A percentile compares a stretch with the other conserved stretches of the same genome.
Evolutionary conservation across 352 stramenopile species (phyloP).

Genomic region (Phytophthora cactorum): DNA sequence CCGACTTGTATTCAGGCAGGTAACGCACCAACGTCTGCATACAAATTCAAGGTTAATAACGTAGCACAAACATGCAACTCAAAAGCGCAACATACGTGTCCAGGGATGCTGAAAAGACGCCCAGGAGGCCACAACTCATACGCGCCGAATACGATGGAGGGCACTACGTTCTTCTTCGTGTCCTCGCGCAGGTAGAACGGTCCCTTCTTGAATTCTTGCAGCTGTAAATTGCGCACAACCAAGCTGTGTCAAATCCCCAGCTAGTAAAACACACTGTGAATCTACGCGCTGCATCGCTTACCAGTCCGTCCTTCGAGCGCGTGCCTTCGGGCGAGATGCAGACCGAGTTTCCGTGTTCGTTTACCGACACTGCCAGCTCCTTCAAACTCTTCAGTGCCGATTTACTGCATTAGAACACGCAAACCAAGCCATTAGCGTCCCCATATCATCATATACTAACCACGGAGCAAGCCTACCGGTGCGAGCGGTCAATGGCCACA

Average conservation of each 20-base stretch:
- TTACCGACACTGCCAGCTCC: constrained; percentile 69
- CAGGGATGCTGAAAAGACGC: constrained; percentile 73
- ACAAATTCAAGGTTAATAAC: constrained; percentile 7
- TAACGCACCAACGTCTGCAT: constrained; percentile 74
- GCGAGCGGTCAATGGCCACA: constrained; percentile 80
- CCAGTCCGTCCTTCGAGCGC: constrained; percentile 80
- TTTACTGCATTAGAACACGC: constrained; percentile 34
- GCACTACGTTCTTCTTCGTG: constrained; percentile 84
- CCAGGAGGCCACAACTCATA: constrained; percentile 85
- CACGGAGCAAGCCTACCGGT: constrained; percentile 44
- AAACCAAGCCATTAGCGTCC: constrained; percentile 11
- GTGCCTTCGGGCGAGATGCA: constrained; percentile 87
- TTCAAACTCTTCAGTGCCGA: constrained; percentile 73
- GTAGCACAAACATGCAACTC: constrained; percentile 37
- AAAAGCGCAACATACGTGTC: constrained; percentile 49
- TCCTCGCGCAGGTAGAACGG: constrained; percentile 87
- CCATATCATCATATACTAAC: background rate
- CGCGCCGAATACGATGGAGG: constrained; percentile 78
- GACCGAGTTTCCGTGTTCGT: constrained; percentile 75
- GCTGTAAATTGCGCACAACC: constrained; percentile 33
- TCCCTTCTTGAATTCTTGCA: constrained; percentile 90
- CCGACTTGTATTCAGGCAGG: constrained; percentile 70
- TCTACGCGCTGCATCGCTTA: constrained; percentile 16
- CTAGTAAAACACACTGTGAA: background rate
- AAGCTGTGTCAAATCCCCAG: background rate